Conservation (phyloP, 192 early-diverging fungal genomes). For the Backusella parvicylindrica region DNA sequence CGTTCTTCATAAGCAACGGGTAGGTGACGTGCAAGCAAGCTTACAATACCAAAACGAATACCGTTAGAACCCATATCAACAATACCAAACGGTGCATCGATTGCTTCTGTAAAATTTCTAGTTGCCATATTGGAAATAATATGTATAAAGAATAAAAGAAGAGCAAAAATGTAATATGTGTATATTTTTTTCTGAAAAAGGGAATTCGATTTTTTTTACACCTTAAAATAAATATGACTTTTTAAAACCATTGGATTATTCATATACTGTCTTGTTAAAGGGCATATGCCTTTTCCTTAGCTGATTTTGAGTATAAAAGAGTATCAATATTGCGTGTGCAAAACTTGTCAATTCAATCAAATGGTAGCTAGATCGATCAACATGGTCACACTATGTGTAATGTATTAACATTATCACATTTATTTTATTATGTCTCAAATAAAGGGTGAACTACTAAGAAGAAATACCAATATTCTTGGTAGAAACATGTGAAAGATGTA, state of each 20-base stretch:
- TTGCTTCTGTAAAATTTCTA: not conserved
- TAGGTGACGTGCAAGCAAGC: slow-evolving; percentile 39
- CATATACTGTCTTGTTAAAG: not conserved
- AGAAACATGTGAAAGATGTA: not conserved
- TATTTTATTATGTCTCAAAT: not conserved
- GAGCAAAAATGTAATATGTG: not conserved
- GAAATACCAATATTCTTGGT: not conserved
- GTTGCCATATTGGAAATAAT: not conserved
- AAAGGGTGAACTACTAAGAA: not conserved
- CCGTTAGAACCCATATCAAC: slow-evolving; percentile 62
- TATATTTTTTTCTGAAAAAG: not conserved
- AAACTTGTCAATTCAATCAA: not conserved
- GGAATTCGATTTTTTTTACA: not conserved
- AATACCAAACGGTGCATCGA: slow-evolving; percentile 35
- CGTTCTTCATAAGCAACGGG: slow-evolving; percentile 55
- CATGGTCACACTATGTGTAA: not conserved
- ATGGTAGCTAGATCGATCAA: not conserved
- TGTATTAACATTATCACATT: slow-evolving; percentile 2
- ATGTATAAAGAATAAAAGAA: not conserved
- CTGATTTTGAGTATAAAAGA: not conserved
- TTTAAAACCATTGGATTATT: not conserved
- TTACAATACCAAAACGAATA: slow-evolving; percentile 54
- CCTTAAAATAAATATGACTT: not conserved
- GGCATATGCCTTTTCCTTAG: not conserved
- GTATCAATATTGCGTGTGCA: not conserved